Evolutionary conservation across 805 yeast genomes (phyloP).

Genomic region (Suhomyces canberraensis): DNA sequence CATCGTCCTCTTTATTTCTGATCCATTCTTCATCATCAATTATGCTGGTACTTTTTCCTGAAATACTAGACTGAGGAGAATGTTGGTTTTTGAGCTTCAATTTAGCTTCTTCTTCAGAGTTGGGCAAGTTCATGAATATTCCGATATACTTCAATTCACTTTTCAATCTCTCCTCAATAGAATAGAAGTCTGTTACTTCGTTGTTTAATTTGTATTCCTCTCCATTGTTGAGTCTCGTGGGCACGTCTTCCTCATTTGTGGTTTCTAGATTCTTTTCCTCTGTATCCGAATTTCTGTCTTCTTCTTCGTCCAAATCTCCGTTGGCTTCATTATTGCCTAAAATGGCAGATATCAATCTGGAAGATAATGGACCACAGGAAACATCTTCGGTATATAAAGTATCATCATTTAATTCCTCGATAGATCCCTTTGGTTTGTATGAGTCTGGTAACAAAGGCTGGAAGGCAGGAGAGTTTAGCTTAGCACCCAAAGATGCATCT

Average conservation of each 20-base stretch:
- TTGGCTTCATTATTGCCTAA: slow-evolving; percentile 40
- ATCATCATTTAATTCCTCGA: slow-evolving; percentile 57
- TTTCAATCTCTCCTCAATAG: slow-evolving; percentile 83
- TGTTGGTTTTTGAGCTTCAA: slow-evolving; percentile 13
- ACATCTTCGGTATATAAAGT: slow-evolving; percentile 67
- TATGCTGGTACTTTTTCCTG: slow-evolving; percentile 25
- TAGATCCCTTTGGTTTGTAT: slow-evolving; percentile 55
- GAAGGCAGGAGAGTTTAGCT: slow-evolving; percentile 47
- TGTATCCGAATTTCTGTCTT: slow-evolving; percentile 8
- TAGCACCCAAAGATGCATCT: slow-evolving; percentile 48
- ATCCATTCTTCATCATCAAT: slow-evolving; percentile 70
- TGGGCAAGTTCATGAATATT: slow-evolving; percentile 62
- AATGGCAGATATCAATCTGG: slow-evolving; percentile 79
- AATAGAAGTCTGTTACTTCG: slow-evolving; percentile 61
- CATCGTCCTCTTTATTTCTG: slow-evolving; percentile 85
- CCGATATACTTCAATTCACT: slow-evolving; percentile 90
- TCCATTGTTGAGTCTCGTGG: slow-evolving; percentile 31
- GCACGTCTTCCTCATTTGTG: slow-evolving; percentile 30
- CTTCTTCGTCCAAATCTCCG: slow-evolving; percentile 17
- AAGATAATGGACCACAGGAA: slow-evolving; percentile 88
- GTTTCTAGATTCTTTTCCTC: slow-evolving; percentile 12
- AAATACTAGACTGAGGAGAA: background rate
- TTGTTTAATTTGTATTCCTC: slow-evolving; percentile 42
- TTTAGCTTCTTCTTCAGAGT: slow-evolving; percentile 32
- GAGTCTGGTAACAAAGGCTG: slow-evolving; percentile 43